Base-by-base conservation (phyloP, 495 filamentous ascomycete genomes). In the Elasticomyces elasticus region DNA sequence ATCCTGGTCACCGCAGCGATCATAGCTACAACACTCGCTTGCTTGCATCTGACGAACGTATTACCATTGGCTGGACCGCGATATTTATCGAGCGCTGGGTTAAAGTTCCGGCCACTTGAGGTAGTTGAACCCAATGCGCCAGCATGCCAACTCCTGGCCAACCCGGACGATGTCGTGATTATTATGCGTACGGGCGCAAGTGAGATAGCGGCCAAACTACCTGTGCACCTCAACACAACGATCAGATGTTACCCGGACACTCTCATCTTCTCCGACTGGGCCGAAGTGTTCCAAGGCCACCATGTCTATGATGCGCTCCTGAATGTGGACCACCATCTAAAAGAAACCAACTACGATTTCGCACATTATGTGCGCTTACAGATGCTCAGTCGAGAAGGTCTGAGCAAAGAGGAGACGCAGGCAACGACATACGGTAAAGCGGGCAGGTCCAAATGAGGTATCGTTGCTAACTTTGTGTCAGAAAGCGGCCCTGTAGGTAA, bases 241-340 rank as follows among this genome's bases (percentile, higher is more conserved):
- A 66, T 78, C 25, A 69, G 65, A 58, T 78, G 75, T 68, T 68
- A 76, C 26, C 74, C 77, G 9, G 67, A 79, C 63, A 77, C 71
- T 55, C 65, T 76, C 23, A 76, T 80, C 58, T 77, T 76, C 65
- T 78, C 75, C 44, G 77, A 80, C 61, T 74, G 72, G 51, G 70
- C 69, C 20, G 74, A 79, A 55, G 60, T 63, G 13, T 74, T 78
- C 51, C 62, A 69, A 26, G 73, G 72, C n/a, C 64, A 75, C 24
- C 64, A 69, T 19, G 64, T 79, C 47, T 65, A 75, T 63, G 77
- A 80, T 60, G 74, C 70, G n/a, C 66, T 80, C 28, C 60, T 61
- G n/a, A 59, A 65, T 42, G 70, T 79, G 55, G 64, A 67, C 47
- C 42, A 52, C 11, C 56, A 61, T 0, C 63, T 74, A 5, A 68